These are phyloP conservation scores for Mucor sp. DNA, from an alignment of 371 early-diverging fungal species.

Conservation along the genomic window DNA sequence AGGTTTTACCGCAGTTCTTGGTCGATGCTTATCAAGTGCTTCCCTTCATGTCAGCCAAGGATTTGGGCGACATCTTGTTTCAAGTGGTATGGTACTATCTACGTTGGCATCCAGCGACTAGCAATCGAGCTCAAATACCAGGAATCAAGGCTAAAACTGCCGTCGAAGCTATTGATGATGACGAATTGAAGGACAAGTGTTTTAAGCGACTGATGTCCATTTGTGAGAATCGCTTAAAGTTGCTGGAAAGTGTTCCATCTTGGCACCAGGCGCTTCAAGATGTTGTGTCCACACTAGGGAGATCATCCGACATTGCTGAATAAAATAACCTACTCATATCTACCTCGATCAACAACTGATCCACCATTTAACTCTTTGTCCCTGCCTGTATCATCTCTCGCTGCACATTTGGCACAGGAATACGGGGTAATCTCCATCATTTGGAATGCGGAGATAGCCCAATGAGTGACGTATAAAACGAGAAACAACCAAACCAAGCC, in stretches of 20 bases:
- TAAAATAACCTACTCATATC: background rate
- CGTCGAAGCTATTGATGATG: background rate
- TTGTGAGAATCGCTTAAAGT: slow-evolving; percentile 20
- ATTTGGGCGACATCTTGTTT: slow-evolving; percentile 37
- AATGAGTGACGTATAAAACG: background rate
- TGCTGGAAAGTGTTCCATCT: slow-evolving; percentile 16
- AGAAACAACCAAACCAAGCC: background rate
- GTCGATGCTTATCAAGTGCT: slow-evolving; percentile 29
- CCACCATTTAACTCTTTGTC: too few relatives aligned
- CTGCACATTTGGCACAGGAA: background rate
- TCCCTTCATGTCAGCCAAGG: slow-evolving; percentile 37
- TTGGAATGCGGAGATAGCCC: background rate
- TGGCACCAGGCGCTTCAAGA: slow-evolving; percentile 26
- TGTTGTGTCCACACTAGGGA: background rate
- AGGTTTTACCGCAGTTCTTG: slow-evolving; percentile 29
- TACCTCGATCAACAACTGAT: too few relatives aligned
- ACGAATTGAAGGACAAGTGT: slow-evolving; percentile 23
- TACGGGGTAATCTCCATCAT: background rate
- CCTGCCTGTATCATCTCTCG: too few relatives aligned
- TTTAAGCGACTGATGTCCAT: slow-evolving; percentile 15
- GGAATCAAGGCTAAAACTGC: slow-evolving; percentile 20
- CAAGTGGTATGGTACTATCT: slow-evolving; percentile 42
- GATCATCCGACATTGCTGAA: background rate
- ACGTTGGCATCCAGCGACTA: slow-evolving; percentile 21
- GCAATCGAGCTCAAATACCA: slow-evolving; percentile 13